phyloP scores from a whole-genome alignment of 2,329 filamentous ascomycete species.

The Botrytis fragariae region DNA sequence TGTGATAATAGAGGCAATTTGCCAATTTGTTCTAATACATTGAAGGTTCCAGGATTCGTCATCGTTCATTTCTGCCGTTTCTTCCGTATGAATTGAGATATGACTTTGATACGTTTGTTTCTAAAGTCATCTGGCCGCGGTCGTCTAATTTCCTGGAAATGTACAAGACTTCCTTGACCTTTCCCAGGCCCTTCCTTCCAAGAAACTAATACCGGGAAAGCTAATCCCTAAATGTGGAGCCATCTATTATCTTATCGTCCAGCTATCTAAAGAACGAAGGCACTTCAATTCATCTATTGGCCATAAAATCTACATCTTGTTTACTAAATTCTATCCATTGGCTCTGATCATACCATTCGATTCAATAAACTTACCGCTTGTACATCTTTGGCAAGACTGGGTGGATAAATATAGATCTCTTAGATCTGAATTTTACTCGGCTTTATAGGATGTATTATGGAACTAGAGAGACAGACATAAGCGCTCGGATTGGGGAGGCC shows the following conservation, averaged over 20 bases:
- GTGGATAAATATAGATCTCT: slow-evolving; percentile 15
- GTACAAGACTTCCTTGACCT: background rate
- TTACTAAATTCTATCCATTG: background rate
- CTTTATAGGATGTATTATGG: background rate
- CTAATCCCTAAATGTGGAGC: slow-evolving; percentile 15
- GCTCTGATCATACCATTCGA: background rate
- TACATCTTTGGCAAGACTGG: background rate
- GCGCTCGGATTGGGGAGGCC: background rate
- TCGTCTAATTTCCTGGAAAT: background rate
- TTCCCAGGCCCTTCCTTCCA: background rate
- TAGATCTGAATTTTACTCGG: background rate
- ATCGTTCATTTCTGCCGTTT: background rate
- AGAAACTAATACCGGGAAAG: slow-evolving; percentile 2
- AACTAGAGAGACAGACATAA: background rate
- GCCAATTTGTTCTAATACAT: slow-evolving; percentile 15
- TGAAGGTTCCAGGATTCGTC: slow-evolving; percentile 2
- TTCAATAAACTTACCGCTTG: slow-evolving; percentile 1
- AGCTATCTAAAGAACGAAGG: background rate
- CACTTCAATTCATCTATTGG: background rate
- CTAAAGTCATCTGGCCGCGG: slow-evolving; percentile 2
- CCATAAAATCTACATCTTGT: background rate
- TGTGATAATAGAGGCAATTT: slow-evolving; percentile 29
- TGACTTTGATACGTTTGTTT: background rate
- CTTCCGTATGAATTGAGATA: background rate
- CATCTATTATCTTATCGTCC: background rate